Base-by-base conservation (phyloP, 768 basidiomycete species). In the Termitomyces sp. region DNA sequence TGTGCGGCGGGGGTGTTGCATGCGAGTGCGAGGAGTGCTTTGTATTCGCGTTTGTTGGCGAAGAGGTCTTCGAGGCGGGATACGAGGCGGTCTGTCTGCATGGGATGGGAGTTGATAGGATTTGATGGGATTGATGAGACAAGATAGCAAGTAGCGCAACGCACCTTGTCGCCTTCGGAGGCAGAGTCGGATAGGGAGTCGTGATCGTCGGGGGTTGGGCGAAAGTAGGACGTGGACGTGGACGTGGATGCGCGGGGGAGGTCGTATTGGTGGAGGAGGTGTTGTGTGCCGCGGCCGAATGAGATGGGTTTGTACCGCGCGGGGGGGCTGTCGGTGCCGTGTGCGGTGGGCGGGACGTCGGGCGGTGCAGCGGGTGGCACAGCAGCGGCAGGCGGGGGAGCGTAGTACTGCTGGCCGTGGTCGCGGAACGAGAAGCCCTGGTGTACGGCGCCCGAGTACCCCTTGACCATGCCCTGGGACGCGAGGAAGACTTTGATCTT, bases 391-490 rank as follows among this genome's bases (percentile, higher is more conserved):
- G 38, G 16, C 12, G 52, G 52, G 38, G 40, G 1, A 4, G 51
- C 26, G 36, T 46, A 54, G 48, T 59, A 59, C 35, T 59, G 58
- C 35, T 53, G 58, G 6, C 43, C 58, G 16, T 52, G 43, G 20
- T 57, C 49, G 12, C 50, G 56, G 20, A 57, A 57, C 5, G 47
- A 57, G 23, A 57, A 57, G 35, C 49, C 40, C 20, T 60, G 59
- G 26, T 56, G 59, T 9, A 54, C 30, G 5, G 59, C 23, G 7
- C 59, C 59, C 28, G 59, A 60, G 38, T 55, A 60, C 10, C 50
- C 59, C 23, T 60, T 60, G 32, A 60, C 59, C 59, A 60, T 60
- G 4, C 59, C 59, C 26, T 60, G 59, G 5, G 59, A 60, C 20
- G 59, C 59, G 16, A 60, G 59, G 23, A 60, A 60, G 12, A 56